A percentile compares a stretch with the other conserved stretches of the same genome.
Evolutionary conservation across 768 basidiomycete species (phyloP).

Genomic region (Hortiboletus flavorubellus): DNA sequence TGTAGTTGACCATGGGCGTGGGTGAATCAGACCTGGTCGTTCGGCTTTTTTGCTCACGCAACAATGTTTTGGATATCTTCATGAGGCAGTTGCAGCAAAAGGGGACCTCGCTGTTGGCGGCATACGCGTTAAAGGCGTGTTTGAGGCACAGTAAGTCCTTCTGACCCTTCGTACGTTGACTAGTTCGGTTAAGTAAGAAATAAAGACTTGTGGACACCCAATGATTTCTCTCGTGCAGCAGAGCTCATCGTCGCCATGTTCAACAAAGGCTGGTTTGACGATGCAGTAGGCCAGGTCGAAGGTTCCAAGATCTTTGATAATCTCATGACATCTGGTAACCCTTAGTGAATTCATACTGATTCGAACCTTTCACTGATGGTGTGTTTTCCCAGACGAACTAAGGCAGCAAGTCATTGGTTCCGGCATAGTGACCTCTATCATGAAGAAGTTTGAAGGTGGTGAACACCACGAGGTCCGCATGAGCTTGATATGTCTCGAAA

Average conservation of each 20-base stretch:
- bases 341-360: neutral
- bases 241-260: neutral
- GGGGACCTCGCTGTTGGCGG: conserved; percentile 3
- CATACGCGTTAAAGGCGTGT: conserved; percentile 6
- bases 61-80: neutral
- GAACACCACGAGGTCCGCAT: neutral
- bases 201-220: neutral
- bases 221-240: neutral
- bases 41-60: neutral
- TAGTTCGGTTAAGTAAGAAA: neutral
- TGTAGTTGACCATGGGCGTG: neutral
- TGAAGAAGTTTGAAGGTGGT: neutral
- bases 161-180: neutral
- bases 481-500: conserved; percentile 1
- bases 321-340: conserved; percentile 3
- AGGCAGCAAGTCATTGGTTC: neutral
- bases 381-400: neutral
- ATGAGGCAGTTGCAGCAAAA: neutral
- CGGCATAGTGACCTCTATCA: neutral
- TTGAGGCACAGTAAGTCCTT: neutral
- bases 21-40: neutral
- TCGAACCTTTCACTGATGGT: neutral
- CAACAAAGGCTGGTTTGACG: conserved; percentile 14
- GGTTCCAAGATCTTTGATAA: neutral
- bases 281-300: conserved; percentile 9